Conservation (phyloP, 2,329 filamentous ascomycete species). For the Fusarium redolens region DNA sequence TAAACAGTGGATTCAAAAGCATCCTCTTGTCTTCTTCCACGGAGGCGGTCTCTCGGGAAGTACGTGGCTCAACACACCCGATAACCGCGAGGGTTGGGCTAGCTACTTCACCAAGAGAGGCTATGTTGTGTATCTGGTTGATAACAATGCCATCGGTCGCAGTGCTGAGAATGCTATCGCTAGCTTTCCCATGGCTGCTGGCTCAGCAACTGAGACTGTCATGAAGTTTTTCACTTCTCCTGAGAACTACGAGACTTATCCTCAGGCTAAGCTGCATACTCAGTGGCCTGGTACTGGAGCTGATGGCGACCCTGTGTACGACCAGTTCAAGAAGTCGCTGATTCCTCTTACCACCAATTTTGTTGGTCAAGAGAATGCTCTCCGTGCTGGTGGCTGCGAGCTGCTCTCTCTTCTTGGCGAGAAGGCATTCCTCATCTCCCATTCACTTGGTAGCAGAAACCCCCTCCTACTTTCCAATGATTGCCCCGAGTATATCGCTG, state of each 20-base stretch:
- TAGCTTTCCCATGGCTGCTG: slow-evolving; percentile 9
- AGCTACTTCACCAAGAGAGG: slow-evolving; percentile 29
- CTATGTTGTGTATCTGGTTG: slow-evolving; percentile 28
- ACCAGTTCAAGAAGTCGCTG: slow-evolving; percentile 33
- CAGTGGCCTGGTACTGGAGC: slow-evolving; percentile 34
- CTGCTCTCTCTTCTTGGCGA: slow-evolving; percentile 31
- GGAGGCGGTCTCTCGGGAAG: slow-evolving; percentile 33
- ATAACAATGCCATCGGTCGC: slow-evolving; percentile 22
- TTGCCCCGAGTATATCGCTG: slow-evolving; percentile 27
- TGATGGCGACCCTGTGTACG: slow-evolving; percentile 22
- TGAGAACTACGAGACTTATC: slow-evolving; percentile 19
- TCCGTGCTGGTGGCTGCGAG: slow-evolving; percentile 27
- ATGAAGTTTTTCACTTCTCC: slow-evolving; percentile 31
- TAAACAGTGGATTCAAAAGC: neutral
- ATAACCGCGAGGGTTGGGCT: slow-evolving; percentile 32
- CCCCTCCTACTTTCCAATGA: slow-evolving; percentile 32
- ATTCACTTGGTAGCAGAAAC: slow-evolving; percentile 31
- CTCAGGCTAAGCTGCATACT: slow-evolving; percentile 28
- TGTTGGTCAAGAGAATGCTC: slow-evolving; percentile 20
- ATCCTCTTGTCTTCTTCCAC: slow-evolving; percentile 36
- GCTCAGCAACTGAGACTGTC: slow-evolving; percentile 20
- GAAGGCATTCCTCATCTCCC: slow-evolving; percentile 33
- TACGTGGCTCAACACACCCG: slow-evolving; percentile 36
- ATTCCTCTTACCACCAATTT: slow-evolving; percentile 34
- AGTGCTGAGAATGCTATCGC: slow-evolving; percentile 14